Percentiles rank a stretch among this genome's conserved stretches.
These are phyloP conservation scores for Oryza officinalis DNA, from an alignment of 176 grass and related monocot genomes.

Conservation along the genomic window DNA sequence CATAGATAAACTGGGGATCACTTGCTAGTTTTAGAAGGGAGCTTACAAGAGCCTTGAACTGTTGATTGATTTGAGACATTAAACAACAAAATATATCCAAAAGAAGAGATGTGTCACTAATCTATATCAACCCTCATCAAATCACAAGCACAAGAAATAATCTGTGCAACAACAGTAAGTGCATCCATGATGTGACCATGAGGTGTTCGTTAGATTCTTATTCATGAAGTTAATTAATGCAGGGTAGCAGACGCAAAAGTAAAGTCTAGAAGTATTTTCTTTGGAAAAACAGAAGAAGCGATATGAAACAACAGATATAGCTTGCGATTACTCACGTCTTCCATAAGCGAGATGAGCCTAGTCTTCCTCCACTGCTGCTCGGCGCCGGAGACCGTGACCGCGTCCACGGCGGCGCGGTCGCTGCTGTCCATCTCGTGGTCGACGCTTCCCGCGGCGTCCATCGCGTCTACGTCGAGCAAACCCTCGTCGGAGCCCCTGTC, in stretches of 20 bases:
- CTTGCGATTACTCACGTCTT: conserved; percentile 65
- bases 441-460: conserved; percentile 30
- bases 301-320: background rate
- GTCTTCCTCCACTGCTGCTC: conserved; percentile 99
- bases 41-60: background rate
- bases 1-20: background rate
- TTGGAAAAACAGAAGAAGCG: background rate
- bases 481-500: conserved; percentile 40
- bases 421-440: conserved; percentile 47
- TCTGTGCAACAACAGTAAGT: conserved; percentile 45
- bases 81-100: conserved; percentile 36
- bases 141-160: conserved; percentile 58
- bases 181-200: conserved; percentile 53
- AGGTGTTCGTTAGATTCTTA: conserved; percentile 54
- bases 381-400: conserved; percentile 39
- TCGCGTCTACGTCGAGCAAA: conserved; percentile 46
- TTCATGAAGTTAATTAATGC: conserved; percentile 27
- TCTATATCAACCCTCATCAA: conserved; percentile 37
- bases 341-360: conserved; percentile 82
- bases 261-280: background rate
- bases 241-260: conserved; percentile 11
- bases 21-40: background rate
- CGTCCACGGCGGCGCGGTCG: conserved; percentile 44
- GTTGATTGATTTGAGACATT: conserved; percentile 38
- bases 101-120: conserved; percentile 34